These are phyloP conservation scores for Puccinia coronata DNA, from an alignment of 1,284 basidiomycete genomes.

Conservation along the genomic window DNA sequence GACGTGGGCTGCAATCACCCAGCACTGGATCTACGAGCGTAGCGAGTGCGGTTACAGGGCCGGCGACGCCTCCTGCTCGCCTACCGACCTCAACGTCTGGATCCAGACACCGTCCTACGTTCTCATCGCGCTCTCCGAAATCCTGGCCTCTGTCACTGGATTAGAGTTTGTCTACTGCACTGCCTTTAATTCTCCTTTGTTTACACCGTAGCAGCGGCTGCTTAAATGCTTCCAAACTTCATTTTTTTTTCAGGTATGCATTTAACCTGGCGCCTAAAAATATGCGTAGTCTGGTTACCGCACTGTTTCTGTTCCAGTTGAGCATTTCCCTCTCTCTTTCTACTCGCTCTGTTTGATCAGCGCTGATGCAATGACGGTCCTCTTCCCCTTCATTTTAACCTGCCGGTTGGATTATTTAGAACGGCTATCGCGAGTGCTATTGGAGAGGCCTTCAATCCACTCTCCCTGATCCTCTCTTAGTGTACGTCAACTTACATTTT, in stretches of 20 bases:
- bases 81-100: constrained; percentile 64
- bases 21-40: constrained; percentile 71
- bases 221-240: constrained; percentile 56
- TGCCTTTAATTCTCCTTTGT: constrained; percentile 66
- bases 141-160: constrained; percentile 78
- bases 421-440: constrained; percentile 45
- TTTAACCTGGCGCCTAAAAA: constrained; percentile 65
- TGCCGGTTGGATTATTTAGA: not conserved
- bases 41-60: constrained; percentile 68
- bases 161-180: constrained; percentile 71
- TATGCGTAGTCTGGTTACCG: constrained; percentile 77
- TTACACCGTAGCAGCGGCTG: not conserved
- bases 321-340: not conserved
- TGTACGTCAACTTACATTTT: not conserved
- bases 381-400: not conserved
- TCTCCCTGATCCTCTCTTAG: constrained; percentile 44
- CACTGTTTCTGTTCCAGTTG: constrained; percentile 58
- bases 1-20: constrained; percentile 68
- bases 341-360: not conserved
- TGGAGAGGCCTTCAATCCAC: constrained; percentile 46
- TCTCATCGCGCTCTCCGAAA: constrained; percentile 64
- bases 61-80: constrained; percentile 69
- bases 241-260: constrained; percentile 49
- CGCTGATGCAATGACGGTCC: not conserved
- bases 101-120: constrained; percentile 54